Evolutionary conservation across 2,329 filamentous ascomycete species (phyloP).

Genomic region (Pestalotiopsis fici): DNA sequence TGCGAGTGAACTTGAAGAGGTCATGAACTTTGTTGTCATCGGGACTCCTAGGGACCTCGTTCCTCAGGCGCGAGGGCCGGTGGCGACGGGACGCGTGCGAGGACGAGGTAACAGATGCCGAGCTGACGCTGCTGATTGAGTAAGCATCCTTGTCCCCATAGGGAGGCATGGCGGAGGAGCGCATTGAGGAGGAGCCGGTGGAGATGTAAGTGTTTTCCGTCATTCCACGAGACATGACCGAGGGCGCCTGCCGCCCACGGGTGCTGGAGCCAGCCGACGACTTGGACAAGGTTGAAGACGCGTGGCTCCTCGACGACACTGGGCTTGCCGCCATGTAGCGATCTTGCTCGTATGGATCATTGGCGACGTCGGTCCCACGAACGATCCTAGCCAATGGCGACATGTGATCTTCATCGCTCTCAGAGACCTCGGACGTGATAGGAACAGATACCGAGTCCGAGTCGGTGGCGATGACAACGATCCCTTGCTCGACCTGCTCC

Average conservation of each 20-base stretch:
- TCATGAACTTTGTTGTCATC: constrained; percentile 73
- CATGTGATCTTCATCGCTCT: constrained; percentile 76
- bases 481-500: constrained; percentile 60
- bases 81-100: constrained; percentile 41
- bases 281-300: constrained; percentile 59
- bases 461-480: constrained; percentile 52
- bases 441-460: constrained; percentile 57
- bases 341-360: constrained; percentile 60
- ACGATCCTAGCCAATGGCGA: constrained; percentile 76
- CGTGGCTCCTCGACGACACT: constrained; percentile 60
- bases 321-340: constrained; percentile 69
- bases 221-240: constrained; percentile 53
- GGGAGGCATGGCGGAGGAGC: constrained; percentile 34
- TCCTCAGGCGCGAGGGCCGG: constrained; percentile 70
- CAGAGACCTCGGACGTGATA: constrained; percentile 62
- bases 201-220: constrained; percentile 72
- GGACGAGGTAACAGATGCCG: constrained; percentile 51
- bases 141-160: constrained; percentile 50
- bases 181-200: constrained; percentile 57
- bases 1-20: constrained; percentile 83
- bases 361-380: constrained; percentile 64
- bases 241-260: constrained; percentile 49
- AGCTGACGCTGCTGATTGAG: constrained; percentile 55
- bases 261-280: constrained; percentile 58
- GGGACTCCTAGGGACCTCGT: constrained; percentile 79